A percentile compares a stretch with the other conserved stretches of the same genome.
Conservation (phyloP, 768 basidiomycete genomes). For the Mycena rebaudengoi region DNA sequence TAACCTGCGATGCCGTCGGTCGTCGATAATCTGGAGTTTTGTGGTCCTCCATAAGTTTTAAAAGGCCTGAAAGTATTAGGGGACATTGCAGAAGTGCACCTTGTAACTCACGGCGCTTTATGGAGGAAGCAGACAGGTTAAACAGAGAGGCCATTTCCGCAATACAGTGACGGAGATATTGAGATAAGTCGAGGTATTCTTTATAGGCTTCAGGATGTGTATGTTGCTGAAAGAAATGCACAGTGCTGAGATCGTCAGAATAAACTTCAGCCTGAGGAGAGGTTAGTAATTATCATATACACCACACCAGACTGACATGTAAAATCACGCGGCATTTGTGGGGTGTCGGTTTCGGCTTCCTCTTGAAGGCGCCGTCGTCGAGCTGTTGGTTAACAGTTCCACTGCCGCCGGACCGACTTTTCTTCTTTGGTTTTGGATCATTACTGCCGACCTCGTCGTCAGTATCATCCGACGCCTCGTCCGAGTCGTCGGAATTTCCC, state of each 20-base stretch:
- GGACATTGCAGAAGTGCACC: not conserved
- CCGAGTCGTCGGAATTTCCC: not conserved
- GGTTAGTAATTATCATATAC: not conserved
- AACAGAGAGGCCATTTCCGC: constrained; percentile 7
- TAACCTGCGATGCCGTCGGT: not conserved
- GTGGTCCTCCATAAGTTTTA: not conserved
- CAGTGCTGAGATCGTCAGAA: constrained; percentile 1
- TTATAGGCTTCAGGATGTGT: not conserved
- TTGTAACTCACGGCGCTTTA: constrained; percentile 14
- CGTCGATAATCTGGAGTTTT: constrained; percentile 3
- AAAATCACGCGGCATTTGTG: not conserved
- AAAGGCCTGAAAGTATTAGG: not conserved
- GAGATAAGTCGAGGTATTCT: constrained; percentile 7
- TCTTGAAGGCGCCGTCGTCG: not conserved
- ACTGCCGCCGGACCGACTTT: not conserved
- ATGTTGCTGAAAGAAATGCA: constrained; percentile 5
- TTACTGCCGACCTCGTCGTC: not conserved
- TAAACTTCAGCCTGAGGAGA: constrained; percentile 10
- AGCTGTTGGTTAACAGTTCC: not conserved
- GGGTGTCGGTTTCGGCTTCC: not conserved
- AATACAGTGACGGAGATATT: constrained; percentile 10
- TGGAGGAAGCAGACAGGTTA: not conserved
- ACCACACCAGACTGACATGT: not conserved
- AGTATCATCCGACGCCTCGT: not conserved
- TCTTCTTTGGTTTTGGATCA: not conserved